Evolutionary conservation across 208 protist species (phyloP).

Genomic region (Sergeia podlipaevii): DNA sequence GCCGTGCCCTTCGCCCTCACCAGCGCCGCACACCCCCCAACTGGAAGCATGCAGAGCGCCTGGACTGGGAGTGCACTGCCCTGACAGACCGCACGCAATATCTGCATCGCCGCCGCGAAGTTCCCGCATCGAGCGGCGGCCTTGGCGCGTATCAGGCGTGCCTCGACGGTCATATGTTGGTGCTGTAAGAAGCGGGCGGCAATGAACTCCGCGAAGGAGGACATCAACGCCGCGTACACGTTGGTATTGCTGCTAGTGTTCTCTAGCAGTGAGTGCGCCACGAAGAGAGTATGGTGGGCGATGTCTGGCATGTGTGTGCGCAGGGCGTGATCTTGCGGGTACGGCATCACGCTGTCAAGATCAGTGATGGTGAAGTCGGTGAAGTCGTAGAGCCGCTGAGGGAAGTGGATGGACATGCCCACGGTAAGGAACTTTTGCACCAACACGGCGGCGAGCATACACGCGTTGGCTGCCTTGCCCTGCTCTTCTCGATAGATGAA

Average conservation of each 20-base stretch:
- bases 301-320: slow-evolving; percentile 24
- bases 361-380: slow-evolving; percentile 23
- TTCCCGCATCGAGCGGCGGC: slow-evolving; percentile 52
- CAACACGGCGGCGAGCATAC: slow-evolving; percentile 41
- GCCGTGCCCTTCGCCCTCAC: not conserved
- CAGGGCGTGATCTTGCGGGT: slow-evolving; percentile 14
- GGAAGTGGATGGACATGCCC: slow-evolving; percentile 19
- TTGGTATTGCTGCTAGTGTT: slow-evolving; percentile 38
- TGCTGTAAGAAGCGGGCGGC: slow-evolving; percentile 41
- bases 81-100: slow-evolving; percentile 50
- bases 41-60: slow-evolving; percentile 11
- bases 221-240: slow-evolving; percentile 47
- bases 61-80: slow-evolving; percentile 41
- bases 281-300: slow-evolving; percentile 45
- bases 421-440: slow-evolving; percentile 35
- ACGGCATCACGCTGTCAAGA: slow-evolving; percentile 6
- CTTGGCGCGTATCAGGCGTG: slow-evolving; percentile 52
- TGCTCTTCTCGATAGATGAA: slow-evolving; percentile 52
- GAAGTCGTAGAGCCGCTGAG: slow-evolving; percentile 34
- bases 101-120: slow-evolving; percentile 51
- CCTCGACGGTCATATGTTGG: slow-evolving; percentile 39
- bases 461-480: slow-evolving; percentile 39
- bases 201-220: slow-evolving; percentile 62
- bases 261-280: slow-evolving; percentile 45
- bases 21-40: slow-evolving; percentile 3